Percentiles rank a stretch among this genome's conserved stretches.
These are phyloP conservation scores for Rhodotorula sp. DNA, from an alignment of 1,284 basidiomycete genomes.

Conservation along the genomic window DNA sequence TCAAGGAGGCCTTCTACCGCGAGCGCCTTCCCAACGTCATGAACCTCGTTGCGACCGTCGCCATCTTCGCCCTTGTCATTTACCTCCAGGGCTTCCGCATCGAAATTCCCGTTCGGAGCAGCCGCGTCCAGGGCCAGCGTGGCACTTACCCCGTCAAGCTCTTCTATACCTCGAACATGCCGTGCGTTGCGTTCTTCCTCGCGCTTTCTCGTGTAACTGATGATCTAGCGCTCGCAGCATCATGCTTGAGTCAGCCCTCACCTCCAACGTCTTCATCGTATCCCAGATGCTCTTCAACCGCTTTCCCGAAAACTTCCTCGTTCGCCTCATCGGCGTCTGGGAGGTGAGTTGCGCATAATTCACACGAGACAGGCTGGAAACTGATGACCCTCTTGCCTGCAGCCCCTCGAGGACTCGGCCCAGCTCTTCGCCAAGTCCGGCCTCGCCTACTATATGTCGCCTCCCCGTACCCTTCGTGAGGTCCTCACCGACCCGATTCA, in stretches of 20 bases:
- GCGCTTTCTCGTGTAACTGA: not conserved
- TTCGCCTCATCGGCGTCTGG: constrained; percentile 90
- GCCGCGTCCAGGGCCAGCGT: constrained; percentile 90
- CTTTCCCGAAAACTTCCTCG: constrained; percentile 88
- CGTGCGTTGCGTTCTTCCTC: constrained; percentile 13
- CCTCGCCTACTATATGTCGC: constrained; percentile 93
- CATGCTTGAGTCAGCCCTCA: constrained; percentile 94
- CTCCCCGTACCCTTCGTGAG: constrained; percentile 80
- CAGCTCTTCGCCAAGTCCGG: constrained; percentile 88
- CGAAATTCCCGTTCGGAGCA: constrained; percentile 97
- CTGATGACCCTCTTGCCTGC: not conserved
- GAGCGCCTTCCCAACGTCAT: constrained; percentile 96
- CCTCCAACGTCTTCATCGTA: constrained; percentile 92
- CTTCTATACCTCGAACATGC: constrained; percentile 72
- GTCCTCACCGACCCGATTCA: constrained; percentile 90
- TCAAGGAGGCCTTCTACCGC: constrained; percentile 97
- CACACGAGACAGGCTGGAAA: not conserved
- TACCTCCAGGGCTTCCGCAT: constrained; percentile 99
- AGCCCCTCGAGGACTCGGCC: constrained; percentile 87
- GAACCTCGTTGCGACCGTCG: constrained; percentile 90
- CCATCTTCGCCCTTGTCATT: constrained; percentile 92
- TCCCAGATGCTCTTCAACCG: constrained; percentile 90
- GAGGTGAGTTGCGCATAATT: constrained; percentile 62
- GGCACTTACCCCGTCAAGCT: constrained; percentile 96
- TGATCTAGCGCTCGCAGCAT: constrained; percentile 63